phyloP scores from a whole-genome alignment of 2,329 filamentous ascomycete genomes.

The Albophoma yamanashiensis region DNA sequence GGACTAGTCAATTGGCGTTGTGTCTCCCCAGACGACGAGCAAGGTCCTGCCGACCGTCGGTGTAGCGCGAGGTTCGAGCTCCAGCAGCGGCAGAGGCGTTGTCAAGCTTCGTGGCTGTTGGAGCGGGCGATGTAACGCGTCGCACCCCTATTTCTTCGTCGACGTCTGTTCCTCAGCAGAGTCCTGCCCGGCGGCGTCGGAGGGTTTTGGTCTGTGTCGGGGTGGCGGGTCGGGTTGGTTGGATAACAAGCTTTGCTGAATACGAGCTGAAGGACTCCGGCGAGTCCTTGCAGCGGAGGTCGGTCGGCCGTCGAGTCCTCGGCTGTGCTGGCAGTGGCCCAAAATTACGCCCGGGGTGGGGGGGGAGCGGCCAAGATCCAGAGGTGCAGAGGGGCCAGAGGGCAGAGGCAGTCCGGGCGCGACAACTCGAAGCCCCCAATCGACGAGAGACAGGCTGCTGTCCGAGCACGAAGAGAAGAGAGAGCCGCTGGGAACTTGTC shows the following conservation, averaged over 20 bases:
- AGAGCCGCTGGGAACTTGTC: background rate
- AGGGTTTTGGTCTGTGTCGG: slow-evolving; percentile 11
- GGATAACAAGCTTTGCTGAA: slow-evolving; percentile 13
- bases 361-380: background rate
- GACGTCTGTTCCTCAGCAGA: background rate
- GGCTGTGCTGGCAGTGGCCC: background rate
- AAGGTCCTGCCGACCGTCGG: background rate
- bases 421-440: background rate
- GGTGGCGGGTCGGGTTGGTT: slow-evolving; percentile 17
- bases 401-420: background rate
- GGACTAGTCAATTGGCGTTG: background rate
- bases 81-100: background rate
- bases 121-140: background rate
- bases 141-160: background rate
- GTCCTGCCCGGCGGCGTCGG: slow-evolving; percentile 3
- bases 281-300: background rate
- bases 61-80: background rate
- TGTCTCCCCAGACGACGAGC: background rate
- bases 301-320: background rate
- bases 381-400: background rate
- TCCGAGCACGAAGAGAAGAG: background rate
- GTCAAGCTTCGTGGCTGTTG: background rate
- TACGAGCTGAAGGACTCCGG: background rate
- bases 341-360: slow-evolving; percentile 2
- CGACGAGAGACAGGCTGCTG: background rate